These are phyloP conservation scores for Rubroshorea leprosula DNA, from an alignment of 345 rosid species.

Conservation along the genomic window DNA sequence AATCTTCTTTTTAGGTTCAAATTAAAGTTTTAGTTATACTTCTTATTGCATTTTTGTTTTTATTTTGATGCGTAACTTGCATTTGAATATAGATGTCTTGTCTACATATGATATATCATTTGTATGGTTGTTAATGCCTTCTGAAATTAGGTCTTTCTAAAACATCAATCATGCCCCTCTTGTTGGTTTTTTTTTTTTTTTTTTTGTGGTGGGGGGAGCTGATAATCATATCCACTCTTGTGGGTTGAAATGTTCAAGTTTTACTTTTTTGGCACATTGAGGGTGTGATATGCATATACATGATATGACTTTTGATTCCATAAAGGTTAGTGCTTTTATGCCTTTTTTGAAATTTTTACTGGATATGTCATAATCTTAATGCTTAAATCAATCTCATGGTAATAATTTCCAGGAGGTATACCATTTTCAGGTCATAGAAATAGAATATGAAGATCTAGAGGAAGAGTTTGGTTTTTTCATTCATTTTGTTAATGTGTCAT, in stretches of 20 bases:
- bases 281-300: neutral
- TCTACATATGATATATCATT: neutral
- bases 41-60: neutral
- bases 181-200: no score
- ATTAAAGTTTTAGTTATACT: neutral
- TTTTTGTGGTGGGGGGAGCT: no score
- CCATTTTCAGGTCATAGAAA: no score
- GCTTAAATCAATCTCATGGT: neutral
- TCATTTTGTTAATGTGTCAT: no score
- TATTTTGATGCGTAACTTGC: neutral
- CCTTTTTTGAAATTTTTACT: neutral
- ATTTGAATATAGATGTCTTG: neutral
- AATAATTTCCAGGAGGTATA: neutral
- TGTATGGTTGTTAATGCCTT: neutral
- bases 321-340: neutral
- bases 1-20: neutral
- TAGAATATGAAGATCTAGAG: no score
- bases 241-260: neutral
- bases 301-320: neutral
- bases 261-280: constrained; percentile 1
- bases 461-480: no score
- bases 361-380: neutral
- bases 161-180: no score
- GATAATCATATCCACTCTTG: no score
- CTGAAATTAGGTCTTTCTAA: neutral